Evolutionary conservation across 306 rosid species (phyloP).

Genomic region (Cucurbita argyrosperma): DNA sequence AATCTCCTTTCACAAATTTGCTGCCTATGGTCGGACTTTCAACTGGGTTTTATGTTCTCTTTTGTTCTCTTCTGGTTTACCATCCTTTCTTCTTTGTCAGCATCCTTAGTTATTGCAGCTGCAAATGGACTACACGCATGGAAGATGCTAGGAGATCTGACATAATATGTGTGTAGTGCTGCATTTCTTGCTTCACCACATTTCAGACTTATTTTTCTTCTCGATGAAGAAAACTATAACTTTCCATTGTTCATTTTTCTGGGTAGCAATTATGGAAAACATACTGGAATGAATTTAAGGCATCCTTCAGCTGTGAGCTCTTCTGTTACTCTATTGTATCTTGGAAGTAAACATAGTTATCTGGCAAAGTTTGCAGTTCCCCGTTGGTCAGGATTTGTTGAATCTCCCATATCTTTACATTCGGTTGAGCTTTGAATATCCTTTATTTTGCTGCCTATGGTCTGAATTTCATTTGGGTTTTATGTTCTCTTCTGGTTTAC

Average conservation of each 20-base stretch:
- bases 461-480: neutral
- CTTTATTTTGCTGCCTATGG: neutral
- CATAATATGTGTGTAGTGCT: neutral
- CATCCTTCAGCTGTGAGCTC: too few species aligned
- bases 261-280: too few species aligned
- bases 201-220: neutral
- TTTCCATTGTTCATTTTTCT: too few species aligned
- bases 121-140: slow-evolving; percentile 72
- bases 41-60: neutral
- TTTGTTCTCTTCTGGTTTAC: neutral
- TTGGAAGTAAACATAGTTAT: too few species aligned
- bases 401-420: neutral
- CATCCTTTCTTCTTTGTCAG: neutral
- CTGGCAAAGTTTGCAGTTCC: too few species aligned
- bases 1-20: neutral
- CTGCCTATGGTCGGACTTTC: neutral
- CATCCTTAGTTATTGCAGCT: too few species aligned
- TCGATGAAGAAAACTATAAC: too few species aligned
- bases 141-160: slow-evolving; percentile 28
- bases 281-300: too few species aligned
- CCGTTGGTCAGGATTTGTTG: neutral
- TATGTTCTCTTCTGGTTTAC: neutral
- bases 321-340: too few species aligned
- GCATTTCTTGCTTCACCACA: neutral
- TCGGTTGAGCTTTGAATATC: neutral